phyloP scores from a whole-genome alignment of 805 yeast genomes.

The Blastobotrys parvus region DNA sequence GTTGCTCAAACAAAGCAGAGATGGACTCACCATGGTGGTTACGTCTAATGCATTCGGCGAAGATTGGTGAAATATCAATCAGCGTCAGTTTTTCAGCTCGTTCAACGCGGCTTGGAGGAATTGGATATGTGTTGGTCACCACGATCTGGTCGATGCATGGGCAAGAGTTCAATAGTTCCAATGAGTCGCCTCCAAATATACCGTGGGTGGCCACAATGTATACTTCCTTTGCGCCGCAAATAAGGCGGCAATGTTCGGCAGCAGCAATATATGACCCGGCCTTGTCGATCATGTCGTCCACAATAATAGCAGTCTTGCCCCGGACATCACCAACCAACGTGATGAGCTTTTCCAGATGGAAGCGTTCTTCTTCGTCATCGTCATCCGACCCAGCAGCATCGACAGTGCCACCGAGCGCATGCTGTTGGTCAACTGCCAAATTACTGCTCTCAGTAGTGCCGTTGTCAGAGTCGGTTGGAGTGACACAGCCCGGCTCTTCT shows the following conservation, averaged over 20 bases:
- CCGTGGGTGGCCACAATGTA: slow-evolving; percentile 95
- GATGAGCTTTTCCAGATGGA: slow-evolving; percentile 70
- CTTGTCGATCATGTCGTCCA: slow-evolving; percentile 96
- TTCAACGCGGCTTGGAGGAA: slow-evolving; percentile 50
- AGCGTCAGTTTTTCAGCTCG: slow-evolving; percentile 65
- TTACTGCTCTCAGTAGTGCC: slow-evolving; percentile 12
- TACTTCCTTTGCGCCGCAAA: slow-evolving; percentile 92
- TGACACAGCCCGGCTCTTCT: too few relatives aligned
- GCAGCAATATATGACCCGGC: slow-evolving; percentile 93
- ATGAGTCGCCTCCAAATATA: slow-evolving; percentile 77
- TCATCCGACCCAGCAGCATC: slow-evolving; percentile 72
- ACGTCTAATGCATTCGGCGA: slow-evolving; percentile 97
- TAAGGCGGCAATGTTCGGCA: slow-evolving; percentile 91
- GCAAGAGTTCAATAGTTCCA: slow-evolving; percentile 69
- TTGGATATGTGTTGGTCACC: slow-evolving; percentile 95
- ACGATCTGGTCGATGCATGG: slow-evolving; percentile 84
- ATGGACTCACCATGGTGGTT: slow-evolving; percentile 98
- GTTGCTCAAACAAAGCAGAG: slow-evolving; percentile 83
- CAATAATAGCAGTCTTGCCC: slow-evolving; percentile 81
- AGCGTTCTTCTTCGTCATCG: slow-evolving; percentile 73
- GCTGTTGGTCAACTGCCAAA: slow-evolving; percentile 26
- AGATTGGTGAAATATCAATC: slow-evolving; percentile 88
- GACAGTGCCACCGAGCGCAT: slow-evolving; percentile 72
- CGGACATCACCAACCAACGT: slow-evolving; percentile 95
- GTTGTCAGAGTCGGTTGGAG: slow-evolving; percentile 22